Conservation (phyloP, 176 grass and related monocot species). For the Coix lacrymajobi region DNA sequence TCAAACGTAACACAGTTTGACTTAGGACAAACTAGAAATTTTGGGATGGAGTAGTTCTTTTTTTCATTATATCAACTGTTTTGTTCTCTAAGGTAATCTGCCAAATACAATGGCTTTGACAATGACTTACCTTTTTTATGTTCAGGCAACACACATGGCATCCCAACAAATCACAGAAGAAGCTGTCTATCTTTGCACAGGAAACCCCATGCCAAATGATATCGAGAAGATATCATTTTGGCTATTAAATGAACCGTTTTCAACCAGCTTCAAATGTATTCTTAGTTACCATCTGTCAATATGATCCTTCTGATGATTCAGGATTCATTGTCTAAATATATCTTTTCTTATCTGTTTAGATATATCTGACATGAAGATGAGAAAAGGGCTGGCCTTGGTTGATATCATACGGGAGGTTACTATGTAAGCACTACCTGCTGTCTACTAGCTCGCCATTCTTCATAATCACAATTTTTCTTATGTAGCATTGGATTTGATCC, state of each 20-base stretch:
- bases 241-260: constrained; percentile 92
- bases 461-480: too few species aligned
- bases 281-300: neutral
- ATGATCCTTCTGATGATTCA: constrained; percentile 7
- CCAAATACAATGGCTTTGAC: neutral
- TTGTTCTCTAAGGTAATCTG: neutral
- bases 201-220: constrained; percentile 93
- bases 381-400: constrained; percentile 94
- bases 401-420: constrained; percentile 97
- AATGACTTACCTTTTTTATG: constrained; percentile 18
- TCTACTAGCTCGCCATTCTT: neutral
- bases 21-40: neutral
- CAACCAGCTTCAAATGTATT: constrained; percentile 67
- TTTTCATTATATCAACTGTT: neutral
- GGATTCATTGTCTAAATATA: neutral
- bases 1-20: too few species aligned
- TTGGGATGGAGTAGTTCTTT: neutral
- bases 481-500: too few species aligned
- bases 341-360: constrained; percentile 39
- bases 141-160: constrained; percentile 95
- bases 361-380: constrained; percentile 91
- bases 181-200: constrained; percentile 96
- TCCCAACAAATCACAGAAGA: constrained; percentile 86
- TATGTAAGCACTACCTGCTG: constrained; percentile 41
- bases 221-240: constrained; percentile 89